Conservation (phyloP, 169 alveolate genomes). For the Pseudocohnilembus persalinus region DNA sequence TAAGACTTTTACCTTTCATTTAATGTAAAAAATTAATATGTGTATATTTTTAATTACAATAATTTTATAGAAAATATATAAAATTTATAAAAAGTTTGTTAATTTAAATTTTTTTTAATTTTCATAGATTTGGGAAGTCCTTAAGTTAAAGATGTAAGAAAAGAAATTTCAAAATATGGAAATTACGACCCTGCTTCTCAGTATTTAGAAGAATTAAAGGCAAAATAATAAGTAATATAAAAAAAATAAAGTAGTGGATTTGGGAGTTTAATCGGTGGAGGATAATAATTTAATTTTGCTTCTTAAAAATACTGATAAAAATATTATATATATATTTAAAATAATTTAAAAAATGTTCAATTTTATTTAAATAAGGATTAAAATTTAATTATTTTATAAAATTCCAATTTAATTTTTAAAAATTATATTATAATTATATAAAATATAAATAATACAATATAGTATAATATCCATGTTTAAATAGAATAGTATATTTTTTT, state of each 20-base stretch:
- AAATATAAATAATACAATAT: too few relatives aligned
- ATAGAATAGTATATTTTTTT: too few relatives aligned
- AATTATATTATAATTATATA: too few relatives aligned
- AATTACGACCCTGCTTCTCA: conserved; percentile 55
- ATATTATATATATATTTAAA: too few relatives aligned
- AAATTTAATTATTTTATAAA: too few relatives aligned
- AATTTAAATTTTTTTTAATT: background rate
- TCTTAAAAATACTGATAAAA: background rate
- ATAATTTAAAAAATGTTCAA: too few relatives aligned
- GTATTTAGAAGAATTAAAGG: conserved; percentile 44
- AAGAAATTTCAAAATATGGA: conserved; percentile 60
- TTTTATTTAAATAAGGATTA: too few relatives aligned
- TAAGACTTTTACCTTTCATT: conserved; percentile 62
- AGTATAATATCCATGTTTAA: too few relatives aligned
- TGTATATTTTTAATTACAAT: background rate
- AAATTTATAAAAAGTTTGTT: too few relatives aligned
- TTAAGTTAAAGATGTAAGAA: conserved; percentile 58
- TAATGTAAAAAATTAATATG: conserved; percentile 35
- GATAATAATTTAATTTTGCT: background rate
- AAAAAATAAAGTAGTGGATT: conserved; percentile 41
- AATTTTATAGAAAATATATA: background rate
- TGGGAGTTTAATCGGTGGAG: conserved; percentile 22
- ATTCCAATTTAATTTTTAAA: too few relatives aligned
- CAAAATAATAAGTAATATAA: conserved; percentile 40
- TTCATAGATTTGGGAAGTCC: conserved; percentile 47